phyloP scores from a whole-genome alignment of 257 asterid genomes.

The Solanum etuberosum region DNA sequence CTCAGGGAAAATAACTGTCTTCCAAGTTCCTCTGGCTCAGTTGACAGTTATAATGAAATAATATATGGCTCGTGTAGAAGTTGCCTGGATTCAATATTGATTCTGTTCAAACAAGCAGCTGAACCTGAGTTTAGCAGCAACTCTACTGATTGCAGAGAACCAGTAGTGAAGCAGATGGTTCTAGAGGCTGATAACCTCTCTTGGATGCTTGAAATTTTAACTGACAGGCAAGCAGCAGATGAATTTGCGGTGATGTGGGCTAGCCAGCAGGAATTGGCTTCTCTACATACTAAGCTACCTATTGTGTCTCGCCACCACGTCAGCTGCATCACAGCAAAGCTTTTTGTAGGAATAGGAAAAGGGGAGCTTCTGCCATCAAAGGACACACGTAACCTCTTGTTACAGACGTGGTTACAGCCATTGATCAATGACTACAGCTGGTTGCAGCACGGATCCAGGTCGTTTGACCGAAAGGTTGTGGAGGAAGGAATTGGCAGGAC shows the following conservation, averaged over 20 bases:
- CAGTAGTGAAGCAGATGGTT: constrained; percentile 29
- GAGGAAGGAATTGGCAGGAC: constrained; percentile 96
- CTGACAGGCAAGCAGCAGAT: constrained; percentile 58
- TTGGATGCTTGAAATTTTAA: constrained; percentile 82
- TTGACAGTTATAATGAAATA: constrained; percentile 45
- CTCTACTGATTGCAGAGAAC: constrained; percentile 20
- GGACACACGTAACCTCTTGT: constrained; percentile 56
- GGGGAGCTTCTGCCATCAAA: constrained; percentile 80
- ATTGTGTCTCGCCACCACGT: constrained; percentile 48
- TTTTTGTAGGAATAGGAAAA: constrained; percentile 77
- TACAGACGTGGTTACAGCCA: constrained; percentile 75
- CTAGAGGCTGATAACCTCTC: constrained; percentile 68
- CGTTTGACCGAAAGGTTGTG: constrained; percentile 68
- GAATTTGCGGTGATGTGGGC: constrained; percentile 70
- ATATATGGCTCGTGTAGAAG: constrained; percentile 52
- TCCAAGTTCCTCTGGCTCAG: constrained; percentile 41
- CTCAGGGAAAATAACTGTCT: constrained; percentile 52
- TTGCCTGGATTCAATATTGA: constrained; percentile 39
- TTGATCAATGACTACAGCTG: constrained; percentile 76
- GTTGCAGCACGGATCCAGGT: constrained; percentile 74
- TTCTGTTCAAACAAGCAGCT: constrained; percentile 60
- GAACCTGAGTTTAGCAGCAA: constrained; percentile 29
- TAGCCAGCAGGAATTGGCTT: constrained; percentile 51
- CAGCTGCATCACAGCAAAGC: constrained; percentile 58
- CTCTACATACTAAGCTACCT: constrained; percentile 44